phyloP scores from a whole-genome alignment of 345 rosid species.

The Trapa bicornis region DNA sequence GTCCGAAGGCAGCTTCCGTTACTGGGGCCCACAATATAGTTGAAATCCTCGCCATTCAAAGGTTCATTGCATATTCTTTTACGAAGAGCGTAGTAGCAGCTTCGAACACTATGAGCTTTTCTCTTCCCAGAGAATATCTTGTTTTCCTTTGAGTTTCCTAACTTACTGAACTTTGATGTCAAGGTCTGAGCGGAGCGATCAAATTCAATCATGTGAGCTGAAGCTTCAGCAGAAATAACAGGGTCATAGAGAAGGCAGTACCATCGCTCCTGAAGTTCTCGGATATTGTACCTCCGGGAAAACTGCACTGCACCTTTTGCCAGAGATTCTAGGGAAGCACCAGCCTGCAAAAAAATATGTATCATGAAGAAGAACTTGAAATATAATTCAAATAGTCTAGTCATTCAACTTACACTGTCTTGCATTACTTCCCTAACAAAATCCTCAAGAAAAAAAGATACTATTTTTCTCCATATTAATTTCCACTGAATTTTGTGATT shows the following conservation, averaged over 20 bases:
- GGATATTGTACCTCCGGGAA: slow-evolving; percentile 54
- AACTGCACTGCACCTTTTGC: slow-evolving; percentile 93
- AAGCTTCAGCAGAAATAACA: slow-evolving; percentile 64
- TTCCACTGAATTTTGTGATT: too few species aligned
- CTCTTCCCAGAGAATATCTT: slow-evolving; percentile 45
- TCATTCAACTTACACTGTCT: too few species aligned
- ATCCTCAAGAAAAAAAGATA: too few species aligned
- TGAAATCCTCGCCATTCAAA: slow-evolving; percentile 31
- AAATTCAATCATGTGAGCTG: slow-evolving; percentile 57
- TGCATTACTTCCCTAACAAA: too few species aligned
- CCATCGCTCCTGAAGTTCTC: slow-evolving; percentile 80
- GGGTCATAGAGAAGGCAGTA: slow-evolving; percentile 85
- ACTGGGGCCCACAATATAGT: slow-evolving; percentile 39
- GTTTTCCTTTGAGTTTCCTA: slow-evolving; percentile 50
- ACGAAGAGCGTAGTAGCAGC: slow-evolving; percentile 51
- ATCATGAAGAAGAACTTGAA: background rate
- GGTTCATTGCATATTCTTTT: slow-evolving; percentile 59
- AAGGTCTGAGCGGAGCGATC: slow-evolving; percentile 27
- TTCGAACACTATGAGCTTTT: slow-evolving; percentile 44
- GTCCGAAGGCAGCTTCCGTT: slow-evolving; percentile 29
- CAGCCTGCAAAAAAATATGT: slow-evolving; percentile 39
- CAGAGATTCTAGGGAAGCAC: slow-evolving; percentile 95
- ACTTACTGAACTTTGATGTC: slow-evolving; percentile 35
- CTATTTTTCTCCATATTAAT: too few species aligned
- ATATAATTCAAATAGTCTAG: too few species aligned